Conservation (phyloP, 352 stramenopile species). For the Globisporangium nunn region DNA sequence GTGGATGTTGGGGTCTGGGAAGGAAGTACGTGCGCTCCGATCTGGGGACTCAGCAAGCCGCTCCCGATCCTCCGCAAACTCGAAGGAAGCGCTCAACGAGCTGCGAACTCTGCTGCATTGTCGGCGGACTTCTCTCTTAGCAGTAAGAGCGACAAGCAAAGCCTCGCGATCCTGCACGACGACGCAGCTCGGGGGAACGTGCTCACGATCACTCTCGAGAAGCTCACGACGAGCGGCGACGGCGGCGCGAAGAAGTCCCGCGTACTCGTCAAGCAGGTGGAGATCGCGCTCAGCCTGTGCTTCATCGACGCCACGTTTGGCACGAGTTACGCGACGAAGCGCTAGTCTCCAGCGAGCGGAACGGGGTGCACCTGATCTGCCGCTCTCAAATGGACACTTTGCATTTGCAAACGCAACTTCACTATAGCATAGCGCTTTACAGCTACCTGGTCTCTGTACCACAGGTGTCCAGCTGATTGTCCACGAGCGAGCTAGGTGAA, state of each 20-base stretch:
- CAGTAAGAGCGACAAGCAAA: slow-evolving; percentile 7
- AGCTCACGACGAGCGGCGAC: slow-evolving; percentile 2
- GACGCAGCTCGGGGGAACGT: slow-evolving; percentile 26
- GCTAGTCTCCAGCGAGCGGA: too few species aligned
- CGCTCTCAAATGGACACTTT: not conserved
- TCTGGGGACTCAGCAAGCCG: slow-evolving; percentile 39
- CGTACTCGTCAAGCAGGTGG: slow-evolving; percentile 33
- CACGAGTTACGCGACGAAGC: slow-evolving; percentile 26
- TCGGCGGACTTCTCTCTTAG: slow-evolving; percentile 21
- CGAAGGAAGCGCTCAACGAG: too few species aligned
- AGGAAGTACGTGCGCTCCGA: slow-evolving; percentile 25
- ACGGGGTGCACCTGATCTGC: too few species aligned
- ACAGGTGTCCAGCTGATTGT: not conserved
- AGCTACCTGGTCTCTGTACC: too few species aligned
- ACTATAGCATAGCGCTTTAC: too few species aligned
- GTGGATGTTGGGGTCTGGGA: slow-evolving; percentile 60
- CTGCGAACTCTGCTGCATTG: too few species aligned
- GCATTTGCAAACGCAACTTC: too few species aligned
- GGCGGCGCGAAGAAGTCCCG: slow-evolving; percentile 2
- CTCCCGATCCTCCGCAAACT: slow-evolving; percentile 18
- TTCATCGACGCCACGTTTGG: slow-evolving; percentile 51
- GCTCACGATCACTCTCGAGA: slow-evolving; percentile 17
- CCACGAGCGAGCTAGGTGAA: slow-evolving; percentile 5
- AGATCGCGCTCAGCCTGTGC: slow-evolving; percentile 25
- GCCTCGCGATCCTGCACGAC: slow-evolving; percentile 16